These are phyloP conservation scores for Taxillus chinensis DNA, from an alignment of 164 flowering plant species.

Conservation along the genomic window DNA sequence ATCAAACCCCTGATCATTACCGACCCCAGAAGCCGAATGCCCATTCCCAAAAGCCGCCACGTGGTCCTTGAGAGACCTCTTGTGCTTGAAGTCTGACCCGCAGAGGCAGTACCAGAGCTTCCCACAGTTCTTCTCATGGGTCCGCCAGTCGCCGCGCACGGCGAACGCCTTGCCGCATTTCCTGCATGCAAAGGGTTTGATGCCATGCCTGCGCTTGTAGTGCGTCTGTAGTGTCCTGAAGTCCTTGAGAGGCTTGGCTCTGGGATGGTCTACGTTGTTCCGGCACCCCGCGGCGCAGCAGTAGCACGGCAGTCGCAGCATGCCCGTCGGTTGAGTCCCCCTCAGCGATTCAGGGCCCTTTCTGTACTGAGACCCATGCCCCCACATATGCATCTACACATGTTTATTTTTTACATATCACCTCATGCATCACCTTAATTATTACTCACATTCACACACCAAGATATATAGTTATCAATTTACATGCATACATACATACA, in stretches of 20 bases:
- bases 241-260: constrained; percentile 76
- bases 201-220: constrained; percentile 88
- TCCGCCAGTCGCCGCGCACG: constrained; percentile 84
- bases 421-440: no score
- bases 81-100: constrained; percentile 92
- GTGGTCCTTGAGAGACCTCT: constrained; percentile 81
- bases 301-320: constrained; percentile 85
- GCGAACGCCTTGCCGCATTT: constrained; percentile 87
- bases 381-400: constrained; percentile 92
- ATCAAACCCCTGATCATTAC: constrained; percentile 28
- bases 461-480: background rate
- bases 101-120: constrained; percentile 88
- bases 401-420: no score
- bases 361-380: constrained; percentile 88
- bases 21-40: constrained; percentile 65
- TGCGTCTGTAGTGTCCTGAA: constrained; percentile 87
- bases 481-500: no score
- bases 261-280: constrained; percentile 82
- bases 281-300: constrained; percentile 80
- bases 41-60: constrained; percentile 74
- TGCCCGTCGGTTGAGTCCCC: constrained; percentile 79
- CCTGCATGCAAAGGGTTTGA: constrained; percentile 77
- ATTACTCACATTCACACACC: no score
- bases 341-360: constrained; percentile 80
- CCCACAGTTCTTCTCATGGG: constrained; percentile 93